Evolutionary conservation across 169 alveolate genomes (phyloP).

Genomic region (Plasmodium vivax): DNA sequence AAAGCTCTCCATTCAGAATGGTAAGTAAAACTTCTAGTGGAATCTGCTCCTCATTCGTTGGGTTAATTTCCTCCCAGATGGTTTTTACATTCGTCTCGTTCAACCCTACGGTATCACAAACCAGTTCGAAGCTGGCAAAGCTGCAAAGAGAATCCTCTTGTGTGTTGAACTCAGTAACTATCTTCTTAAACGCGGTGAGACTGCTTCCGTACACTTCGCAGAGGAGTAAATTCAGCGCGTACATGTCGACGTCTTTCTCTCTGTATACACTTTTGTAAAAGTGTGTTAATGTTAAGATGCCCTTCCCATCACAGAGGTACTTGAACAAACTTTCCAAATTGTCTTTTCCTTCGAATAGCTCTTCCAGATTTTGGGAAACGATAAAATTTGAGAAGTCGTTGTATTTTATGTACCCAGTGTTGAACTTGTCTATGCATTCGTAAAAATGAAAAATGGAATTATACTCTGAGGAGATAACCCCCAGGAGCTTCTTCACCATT

Average conservation of each 20-base stretch:
- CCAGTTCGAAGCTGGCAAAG: conserved; percentile 21
- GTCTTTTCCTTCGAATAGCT: conserved; percentile 37
- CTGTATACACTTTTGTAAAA: conserved; percentile 59
- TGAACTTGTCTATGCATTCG: conserved; percentile 71
- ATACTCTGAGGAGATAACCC: conserved; percentile 38
- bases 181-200: conserved; percentile 43
- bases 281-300: conserved; percentile 40
- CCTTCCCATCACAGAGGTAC: conserved; percentile 41
- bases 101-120: conserved; percentile 57
- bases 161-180: neutral
- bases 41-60: conserved; percentile 61
- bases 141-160: conserved; percentile 14
- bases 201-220: conserved; percentile 54
- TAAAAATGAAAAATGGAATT: conserved; percentile 69
- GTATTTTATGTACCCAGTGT: conserved; percentile 68
- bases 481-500: conserved; percentile 18
- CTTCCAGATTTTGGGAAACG: conserved; percentile 19
- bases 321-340: conserved; percentile 47
- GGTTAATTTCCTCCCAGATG: conserved; percentile 69
- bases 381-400: conserved; percentile 44
- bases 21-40: conserved; percentile 58
- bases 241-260: conserved; percentile 32
- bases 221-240: conserved; percentile 45
- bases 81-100: conserved; percentile 9
- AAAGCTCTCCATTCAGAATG: conserved; percentile 63